Conservation (phyloP, 1,284 basidiomycete genomes). For the Melampsora larici-populina region DNA sequence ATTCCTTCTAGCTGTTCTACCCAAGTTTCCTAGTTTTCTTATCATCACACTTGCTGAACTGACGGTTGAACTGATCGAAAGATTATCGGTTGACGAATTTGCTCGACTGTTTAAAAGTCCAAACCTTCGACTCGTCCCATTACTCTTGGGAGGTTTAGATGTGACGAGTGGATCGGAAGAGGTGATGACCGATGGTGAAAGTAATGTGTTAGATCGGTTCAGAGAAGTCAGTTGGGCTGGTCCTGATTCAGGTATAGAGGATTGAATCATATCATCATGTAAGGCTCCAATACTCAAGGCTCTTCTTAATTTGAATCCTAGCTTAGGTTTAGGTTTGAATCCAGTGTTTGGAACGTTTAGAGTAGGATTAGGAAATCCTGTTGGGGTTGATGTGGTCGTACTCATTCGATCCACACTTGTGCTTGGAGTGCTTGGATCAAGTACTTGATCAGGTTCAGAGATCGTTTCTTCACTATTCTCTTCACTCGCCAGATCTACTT, state of each 20-base stretch:
- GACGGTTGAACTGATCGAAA: constrained; percentile 93
- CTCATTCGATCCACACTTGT: constrained; percentile 40
- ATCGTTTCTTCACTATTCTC: constrained; percentile 3
- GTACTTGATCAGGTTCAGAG: constrained; percentile 27
- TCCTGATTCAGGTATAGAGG: constrained; percentile 7
- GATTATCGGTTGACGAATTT: constrained; percentile 94
- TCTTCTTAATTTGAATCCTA: constrained; percentile 23
- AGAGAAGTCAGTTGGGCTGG: neutral
- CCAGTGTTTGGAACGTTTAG: constrained; percentile 6
- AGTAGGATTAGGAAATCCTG: neutral
- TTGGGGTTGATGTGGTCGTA: neutral
- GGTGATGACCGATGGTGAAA: too few relatives aligned
- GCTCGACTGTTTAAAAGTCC: constrained; percentile 78
- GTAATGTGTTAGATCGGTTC: neutral
- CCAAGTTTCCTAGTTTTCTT: constrained; percentile 88
- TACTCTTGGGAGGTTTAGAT: neutral
- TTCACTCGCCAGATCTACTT: constrained; percentile 13
- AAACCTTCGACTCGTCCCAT: constrained; percentile 8
- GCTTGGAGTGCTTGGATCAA: constrained; percentile 23
- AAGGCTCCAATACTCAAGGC: constrained; percentile 22
- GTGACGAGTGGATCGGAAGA: constrained; percentile 7
- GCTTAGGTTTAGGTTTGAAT: neutral
- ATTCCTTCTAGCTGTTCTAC: constrained; percentile 83
- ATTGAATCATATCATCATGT: constrained; percentile 14
- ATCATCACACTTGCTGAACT: constrained; percentile 96